phyloP scores from a whole-genome alignment of 164 flowering plant species.

The Aristolochia fimbriata region DNA sequence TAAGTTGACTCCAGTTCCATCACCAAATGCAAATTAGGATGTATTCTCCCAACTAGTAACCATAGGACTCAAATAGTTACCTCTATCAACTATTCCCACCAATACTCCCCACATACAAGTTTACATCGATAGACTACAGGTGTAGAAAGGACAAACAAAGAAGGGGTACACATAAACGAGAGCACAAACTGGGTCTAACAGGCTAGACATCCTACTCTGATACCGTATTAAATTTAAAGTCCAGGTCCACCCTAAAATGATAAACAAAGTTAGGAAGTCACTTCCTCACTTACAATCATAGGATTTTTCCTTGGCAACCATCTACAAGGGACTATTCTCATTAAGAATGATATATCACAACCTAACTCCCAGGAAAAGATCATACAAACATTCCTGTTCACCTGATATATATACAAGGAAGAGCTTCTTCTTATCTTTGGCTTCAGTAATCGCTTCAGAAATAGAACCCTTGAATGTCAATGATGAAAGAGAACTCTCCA shows the following conservation, averaged over 20 bases:
- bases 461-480: slow-evolving; percentile 56
- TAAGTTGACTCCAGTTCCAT: no score
- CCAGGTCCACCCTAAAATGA: neutral
- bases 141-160: no score
- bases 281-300: neutral
- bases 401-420: slow-evolving; percentile 72
- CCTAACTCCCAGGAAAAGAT: neutral
- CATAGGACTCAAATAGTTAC: no score
- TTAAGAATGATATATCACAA: neutral
- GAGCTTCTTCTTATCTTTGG: slow-evolving; percentile 55
- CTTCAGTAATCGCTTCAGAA: slow-evolving; percentile 56
- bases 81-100: no score
- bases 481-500: slow-evolving; percentile 46
- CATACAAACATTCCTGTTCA: slow-evolving; percentile 7
- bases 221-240: neutral
- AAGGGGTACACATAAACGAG: no score
- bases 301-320: no score
- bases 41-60: no score
- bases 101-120: no score
- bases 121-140: no score
- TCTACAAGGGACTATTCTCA: no score
- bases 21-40: no score
- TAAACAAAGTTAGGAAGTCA: neutral
- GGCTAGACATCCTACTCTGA: neutral
- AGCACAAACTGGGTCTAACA: no score